Conservation (phyloP, 176 grass and related monocot species). For the Bromus sterilis region DNA sequence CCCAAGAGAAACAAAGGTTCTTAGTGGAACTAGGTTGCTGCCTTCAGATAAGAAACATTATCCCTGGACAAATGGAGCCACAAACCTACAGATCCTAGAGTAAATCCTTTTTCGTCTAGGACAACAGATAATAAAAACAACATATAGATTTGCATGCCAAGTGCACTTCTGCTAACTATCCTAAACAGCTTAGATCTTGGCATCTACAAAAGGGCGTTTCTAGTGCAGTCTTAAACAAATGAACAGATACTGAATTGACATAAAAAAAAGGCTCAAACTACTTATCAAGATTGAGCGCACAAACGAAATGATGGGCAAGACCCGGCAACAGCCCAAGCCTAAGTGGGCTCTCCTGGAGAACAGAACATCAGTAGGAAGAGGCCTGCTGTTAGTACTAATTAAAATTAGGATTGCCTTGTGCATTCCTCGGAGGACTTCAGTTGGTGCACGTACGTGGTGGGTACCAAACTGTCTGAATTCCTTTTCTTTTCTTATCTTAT, state of each 20-base stretch:
- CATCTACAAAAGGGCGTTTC: background rate
- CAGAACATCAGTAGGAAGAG: background rate
- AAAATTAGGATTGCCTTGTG: background rate
- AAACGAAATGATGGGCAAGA: background rate
- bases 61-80: background rate
- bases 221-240: background rate
- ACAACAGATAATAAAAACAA: background rate
- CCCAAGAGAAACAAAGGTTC: background rate
- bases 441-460: background rate
- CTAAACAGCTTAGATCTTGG: background rate
- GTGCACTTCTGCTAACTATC: background rate
- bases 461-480: too few species aligned
- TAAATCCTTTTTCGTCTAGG: background rate
- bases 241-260: background rate
- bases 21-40: background rate
- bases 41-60: background rate
- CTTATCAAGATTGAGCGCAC: constrained; percentile 2
- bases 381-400: background rate
- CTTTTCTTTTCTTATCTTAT: too few species aligned
- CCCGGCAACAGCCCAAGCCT: background rate
- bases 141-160: background rate
- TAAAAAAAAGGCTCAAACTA: background rate
- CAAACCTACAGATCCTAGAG: background rate
- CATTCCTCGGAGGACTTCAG: background rate
- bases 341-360: background rate